Evolutionary conservation across 2,329 filamentous ascomycete species (phyloP).

Genomic region (Aspergillus alliaceus): DNA sequence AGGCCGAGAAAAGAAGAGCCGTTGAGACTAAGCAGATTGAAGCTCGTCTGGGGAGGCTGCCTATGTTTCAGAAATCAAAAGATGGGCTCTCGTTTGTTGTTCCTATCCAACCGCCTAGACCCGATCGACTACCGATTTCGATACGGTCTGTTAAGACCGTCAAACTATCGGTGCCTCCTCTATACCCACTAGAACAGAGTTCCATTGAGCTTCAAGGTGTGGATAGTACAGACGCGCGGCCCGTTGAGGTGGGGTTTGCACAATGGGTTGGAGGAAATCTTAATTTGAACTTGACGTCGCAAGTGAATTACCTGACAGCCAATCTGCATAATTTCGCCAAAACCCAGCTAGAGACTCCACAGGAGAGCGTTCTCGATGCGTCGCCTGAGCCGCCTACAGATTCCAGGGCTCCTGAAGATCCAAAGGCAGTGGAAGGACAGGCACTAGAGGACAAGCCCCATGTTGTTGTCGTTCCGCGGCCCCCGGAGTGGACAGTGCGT

Average conservation of each 20-base stretch:
- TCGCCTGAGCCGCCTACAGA: slow-evolving; percentile 13
- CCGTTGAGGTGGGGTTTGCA: slow-evolving; percentile 65
- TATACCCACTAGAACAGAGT: slow-evolving; percentile 71
- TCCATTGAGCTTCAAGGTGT: slow-evolving; percentile 66
- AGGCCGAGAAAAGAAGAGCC: slow-evolving; percentile 64
- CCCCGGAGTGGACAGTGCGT: slow-evolving; percentile 68
- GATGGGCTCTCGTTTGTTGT: slow-evolving; percentile 71
- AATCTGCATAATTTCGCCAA: slow-evolving; percentile 69
- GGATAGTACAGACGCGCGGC: slow-evolving; percentile 59
- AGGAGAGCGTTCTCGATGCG: slow-evolving; percentile 19
- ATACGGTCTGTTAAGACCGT: slow-evolving; percentile 64
- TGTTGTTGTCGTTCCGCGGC: slow-evolving; percentile 70
- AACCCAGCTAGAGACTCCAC: slow-evolving; percentile 40
- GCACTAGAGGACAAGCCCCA: slow-evolving; percentile 58
- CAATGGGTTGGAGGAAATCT: slow-evolving; percentile 57
- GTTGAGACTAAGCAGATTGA: slow-evolving; percentile 72
- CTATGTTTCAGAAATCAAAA: slow-evolving; percentile 65
- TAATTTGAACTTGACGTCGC: slow-evolving; percentile 67
- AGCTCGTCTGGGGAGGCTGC: slow-evolving; percentile 68
- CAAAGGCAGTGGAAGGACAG: slow-evolving; percentile 14
- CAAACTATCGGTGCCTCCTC: slow-evolving; percentile 66
- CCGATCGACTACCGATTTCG: slow-evolving; percentile 58
- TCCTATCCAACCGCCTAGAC: slow-evolving; percentile 66
- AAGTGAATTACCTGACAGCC: slow-evolving; percentile 72
- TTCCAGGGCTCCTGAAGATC: slow-evolving; percentile 11